These are phyloP conservation scores for Saraca asoca DNA, from an alignment of 331 rosid genomes.

Conservation along the genomic window DNA sequence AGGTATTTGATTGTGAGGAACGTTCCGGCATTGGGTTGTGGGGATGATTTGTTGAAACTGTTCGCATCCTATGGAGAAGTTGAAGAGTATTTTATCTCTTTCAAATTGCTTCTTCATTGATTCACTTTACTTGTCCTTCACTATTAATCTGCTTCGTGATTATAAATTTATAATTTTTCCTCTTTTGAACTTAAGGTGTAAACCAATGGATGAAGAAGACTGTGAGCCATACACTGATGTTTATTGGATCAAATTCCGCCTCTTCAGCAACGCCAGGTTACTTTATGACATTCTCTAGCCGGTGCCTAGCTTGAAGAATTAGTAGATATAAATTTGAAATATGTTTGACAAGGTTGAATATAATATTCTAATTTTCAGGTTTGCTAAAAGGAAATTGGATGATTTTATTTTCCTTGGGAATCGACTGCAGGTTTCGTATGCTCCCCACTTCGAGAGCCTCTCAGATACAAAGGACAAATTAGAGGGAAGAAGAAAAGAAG, in stretches of 20 bases:
- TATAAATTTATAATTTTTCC: not conserved
- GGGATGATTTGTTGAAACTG: conserved; percentile 65
- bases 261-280: conserved; percentile 80
- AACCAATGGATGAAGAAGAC: conserved; percentile 94
- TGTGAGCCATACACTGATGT: conserved; percentile 75
- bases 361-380: conserved; percentile 50
- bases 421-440: conserved; percentile 70
- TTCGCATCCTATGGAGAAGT: conserved; percentile 76
- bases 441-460: conserved; percentile 74
- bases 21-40: conserved; percentile 88
- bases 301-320: conserved; percentile 18
- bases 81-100: conserved; percentile 59
- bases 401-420: conserved; percentile 83
- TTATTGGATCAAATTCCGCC: conserved; percentile 75
- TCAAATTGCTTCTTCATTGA: not conserved
- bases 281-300: not conserved
- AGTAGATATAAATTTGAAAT: not conserved
- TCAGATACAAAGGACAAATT: conserved; percentile 76
- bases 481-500: conserved; percentile 82
- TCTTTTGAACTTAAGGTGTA: conserved; percentile 49
- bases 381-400: conserved; percentile 85
- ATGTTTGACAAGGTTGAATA: conserved; percentile 30
- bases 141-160: conserved; percentile 8
- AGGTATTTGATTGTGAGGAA: conserved; percentile 85
- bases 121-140: not conserved